A percentile compares a stretch with the other conserved stretches of the same genome.
These are phyloP conservation scores for Helicosporidium sp. DNA, from an alignment of 139 green algal species.

Conservation along the genomic window DNA sequence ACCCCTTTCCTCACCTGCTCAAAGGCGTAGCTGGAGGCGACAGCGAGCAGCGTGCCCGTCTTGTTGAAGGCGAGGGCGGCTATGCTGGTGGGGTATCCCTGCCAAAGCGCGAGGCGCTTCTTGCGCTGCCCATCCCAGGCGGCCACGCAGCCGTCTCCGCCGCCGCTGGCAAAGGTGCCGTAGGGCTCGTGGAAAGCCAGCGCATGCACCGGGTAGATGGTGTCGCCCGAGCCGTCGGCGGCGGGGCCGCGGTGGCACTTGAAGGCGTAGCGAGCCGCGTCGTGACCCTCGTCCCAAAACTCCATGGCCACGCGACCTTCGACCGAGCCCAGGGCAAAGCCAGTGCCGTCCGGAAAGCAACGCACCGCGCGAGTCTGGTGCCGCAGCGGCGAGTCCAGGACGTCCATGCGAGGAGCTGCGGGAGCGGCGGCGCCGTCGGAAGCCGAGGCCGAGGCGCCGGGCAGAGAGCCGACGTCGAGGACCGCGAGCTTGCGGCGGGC, in stretches of 20 bases:
- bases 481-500: conserved; percentile 53
- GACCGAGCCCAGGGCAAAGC: conserved; percentile 60
- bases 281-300: conserved; percentile 39
- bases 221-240: conserved; percentile 30
- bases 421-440: not conserved
- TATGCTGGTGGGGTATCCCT: conserved; percentile 62
- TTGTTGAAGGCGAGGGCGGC: conserved; percentile 58
- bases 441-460: not conserved
- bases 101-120: conserved; percentile 50
- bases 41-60: conserved; percentile 45
- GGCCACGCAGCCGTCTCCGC: conserved; percentile 69
- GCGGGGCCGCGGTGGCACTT: conserved; percentile 77
- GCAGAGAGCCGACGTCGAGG: conserved; percentile 50
- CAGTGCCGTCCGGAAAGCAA: conserved; percentile 40
- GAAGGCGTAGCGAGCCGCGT: conserved; percentile 72
- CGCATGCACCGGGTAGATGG: conserved; percentile 66
- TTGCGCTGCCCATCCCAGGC: conserved; percentile 82
- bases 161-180: conserved; percentile 80
- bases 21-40: conserved; percentile 68
- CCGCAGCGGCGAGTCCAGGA: conserved; percentile 52
- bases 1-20: conserved; percentile 39
- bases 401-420: conserved; percentile 18
- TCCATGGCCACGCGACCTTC: conserved; percentile 80
- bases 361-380: conserved; percentile 69
- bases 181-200: conserved; percentile 54